Conservation (phyloP, 176 grass and related monocot genomes). For the Luzula sylvatica region DNA sequence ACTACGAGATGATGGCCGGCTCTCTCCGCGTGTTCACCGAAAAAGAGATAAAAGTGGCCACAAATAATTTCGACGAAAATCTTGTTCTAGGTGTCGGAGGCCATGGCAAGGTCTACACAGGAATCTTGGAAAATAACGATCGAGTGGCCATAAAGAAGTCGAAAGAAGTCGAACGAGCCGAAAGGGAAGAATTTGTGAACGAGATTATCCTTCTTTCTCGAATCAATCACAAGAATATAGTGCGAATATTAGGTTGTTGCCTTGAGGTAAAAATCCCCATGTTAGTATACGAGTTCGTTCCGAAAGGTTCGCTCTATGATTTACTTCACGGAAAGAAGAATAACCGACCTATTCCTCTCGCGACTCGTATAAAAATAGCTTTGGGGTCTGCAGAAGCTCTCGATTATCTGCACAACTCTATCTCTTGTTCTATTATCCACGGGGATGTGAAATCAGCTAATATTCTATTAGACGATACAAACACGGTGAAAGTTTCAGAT, state of each 20-base stretch:
- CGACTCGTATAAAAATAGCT: too few relatives aligned
- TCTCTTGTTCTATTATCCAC: not conserved
- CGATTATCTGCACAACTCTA: not conserved
- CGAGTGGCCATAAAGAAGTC: conserved; percentile 25
- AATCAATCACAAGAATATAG: conserved; percentile 29
- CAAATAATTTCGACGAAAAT: too few relatives aligned
- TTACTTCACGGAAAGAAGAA: not conserved
- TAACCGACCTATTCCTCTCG: not conserved
- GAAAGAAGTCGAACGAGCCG: not conserved
- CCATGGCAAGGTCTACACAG: conserved; percentile 24
- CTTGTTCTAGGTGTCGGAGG: not conserved
- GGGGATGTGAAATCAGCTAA: not conserved
- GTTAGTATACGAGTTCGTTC: too few relatives aligned
- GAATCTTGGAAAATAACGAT: not conserved
- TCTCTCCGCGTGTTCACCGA: not conserved
- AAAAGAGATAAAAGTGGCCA: not conserved
- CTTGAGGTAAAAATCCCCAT: too few relatives aligned
- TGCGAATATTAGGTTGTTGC: conserved; percentile 27
- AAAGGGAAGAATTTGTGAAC: too few relatives aligned
- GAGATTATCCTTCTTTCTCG: conserved; percentile 32
- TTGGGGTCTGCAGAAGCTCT: not conserved
- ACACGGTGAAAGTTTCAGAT: not conserved
- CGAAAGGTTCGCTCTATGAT: not conserved
- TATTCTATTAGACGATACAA: not conserved
- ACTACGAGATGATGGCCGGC: conserved; percentile 1